phyloP scores from a whole-genome alignment of 2,329 filamentous ascomycete genomes.

The Scedosporium boydii region DNA sequence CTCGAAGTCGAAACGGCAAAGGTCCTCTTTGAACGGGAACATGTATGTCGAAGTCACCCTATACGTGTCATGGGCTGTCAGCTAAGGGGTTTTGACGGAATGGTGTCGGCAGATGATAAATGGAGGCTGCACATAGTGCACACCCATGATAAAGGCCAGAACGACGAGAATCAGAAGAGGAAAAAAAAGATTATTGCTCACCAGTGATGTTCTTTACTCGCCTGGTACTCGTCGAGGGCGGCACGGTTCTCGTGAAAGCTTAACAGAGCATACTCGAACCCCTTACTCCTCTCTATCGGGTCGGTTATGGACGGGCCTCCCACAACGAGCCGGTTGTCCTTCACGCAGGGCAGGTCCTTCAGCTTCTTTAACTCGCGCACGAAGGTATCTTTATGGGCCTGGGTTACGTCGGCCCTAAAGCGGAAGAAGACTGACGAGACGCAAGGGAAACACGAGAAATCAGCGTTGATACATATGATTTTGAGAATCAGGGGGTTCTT shows the following conservation, averaged over 20 bases:
- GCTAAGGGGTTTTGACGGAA: too few species aligned
- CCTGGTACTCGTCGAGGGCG: slow-evolving; percentile 24
- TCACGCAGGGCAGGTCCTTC: slow-evolving; percentile 37
- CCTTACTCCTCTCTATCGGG: slow-evolving; percentile 41
- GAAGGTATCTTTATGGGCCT: slow-evolving; percentile 33
- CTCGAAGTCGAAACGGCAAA: slow-evolving; percentile 45
- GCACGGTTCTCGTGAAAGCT: slow-evolving; percentile 37
- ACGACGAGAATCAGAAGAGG: too few species aligned
- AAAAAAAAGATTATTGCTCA: too few species aligned
- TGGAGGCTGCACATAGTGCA: too few species aligned
- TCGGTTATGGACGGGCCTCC: slow-evolving; percentile 43
- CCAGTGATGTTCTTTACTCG: too few species aligned
- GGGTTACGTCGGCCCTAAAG: slow-evolving; percentile 30
- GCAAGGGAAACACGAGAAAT: too few species aligned
- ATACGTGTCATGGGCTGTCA: background rate
- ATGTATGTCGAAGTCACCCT: slow-evolving; percentile 42
- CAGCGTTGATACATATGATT: too few species aligned
- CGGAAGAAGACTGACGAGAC: too few species aligned
- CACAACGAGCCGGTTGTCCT: slow-evolving; percentile 36
- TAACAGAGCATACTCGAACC: slow-evolving; percentile 39
- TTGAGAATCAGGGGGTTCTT: too few species aligned
- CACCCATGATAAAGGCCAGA: too few species aligned
- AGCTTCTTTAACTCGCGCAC: slow-evolving; percentile 36
- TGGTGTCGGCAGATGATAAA: too few species aligned
- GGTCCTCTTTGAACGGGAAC: slow-evolving; percentile 42